Conservation (phyloP, 352 stramenopile species). For the Phytophthora idaei region DNA sequence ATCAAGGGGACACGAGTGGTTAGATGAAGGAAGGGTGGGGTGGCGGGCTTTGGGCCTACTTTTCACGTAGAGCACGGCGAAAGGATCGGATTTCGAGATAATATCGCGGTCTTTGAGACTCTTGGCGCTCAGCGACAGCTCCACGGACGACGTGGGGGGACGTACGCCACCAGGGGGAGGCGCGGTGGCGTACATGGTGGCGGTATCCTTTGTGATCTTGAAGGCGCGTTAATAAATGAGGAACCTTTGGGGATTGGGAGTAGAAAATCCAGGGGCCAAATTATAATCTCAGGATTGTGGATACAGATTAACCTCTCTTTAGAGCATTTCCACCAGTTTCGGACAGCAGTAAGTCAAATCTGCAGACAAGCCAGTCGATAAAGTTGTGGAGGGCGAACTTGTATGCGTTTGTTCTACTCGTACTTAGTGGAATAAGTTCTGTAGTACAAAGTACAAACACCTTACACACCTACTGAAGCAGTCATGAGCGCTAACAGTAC, state of each 20-base stretch:
- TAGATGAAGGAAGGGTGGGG: conserved; percentile 1
- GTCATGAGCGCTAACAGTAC: too few species aligned
- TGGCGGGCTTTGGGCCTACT: conserved; percentile 18
- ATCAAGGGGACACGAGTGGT: not conserved
- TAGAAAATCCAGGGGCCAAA: conserved; percentile 6
- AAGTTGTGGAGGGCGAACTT: too few species aligned
- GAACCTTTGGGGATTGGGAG: conserved; percentile 1
- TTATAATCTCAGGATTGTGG: not conserved
- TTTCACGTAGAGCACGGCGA: conserved; percentile 66
- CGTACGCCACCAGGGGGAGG: conserved; percentile 16
- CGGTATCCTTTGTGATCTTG: conserved; percentile 9
- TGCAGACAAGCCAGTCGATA: too few species aligned
- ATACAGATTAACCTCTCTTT: not conserved
- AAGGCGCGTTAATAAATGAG: conserved; percentile 10
- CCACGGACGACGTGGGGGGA: conserved; percentile 57
- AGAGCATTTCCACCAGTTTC: too few species aligned
- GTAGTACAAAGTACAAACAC: too few species aligned
- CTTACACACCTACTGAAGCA: too few species aligned
- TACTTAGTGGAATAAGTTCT: too few species aligned
- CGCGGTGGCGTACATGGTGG: conserved; percentile 28
- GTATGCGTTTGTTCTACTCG: too few species aligned
- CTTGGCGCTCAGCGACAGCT: conserved; percentile 85
- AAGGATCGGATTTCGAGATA: conserved; percentile 89
- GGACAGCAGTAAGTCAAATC: too few species aligned
- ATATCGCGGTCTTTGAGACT: conserved; percentile 87